Percentiles rank a stretch among this genome's conserved stretches.
Evolutionary conservation across 768 basidiomycete genomes (phyloP).

Genomic region (Tricholoma terreum): DNA sequence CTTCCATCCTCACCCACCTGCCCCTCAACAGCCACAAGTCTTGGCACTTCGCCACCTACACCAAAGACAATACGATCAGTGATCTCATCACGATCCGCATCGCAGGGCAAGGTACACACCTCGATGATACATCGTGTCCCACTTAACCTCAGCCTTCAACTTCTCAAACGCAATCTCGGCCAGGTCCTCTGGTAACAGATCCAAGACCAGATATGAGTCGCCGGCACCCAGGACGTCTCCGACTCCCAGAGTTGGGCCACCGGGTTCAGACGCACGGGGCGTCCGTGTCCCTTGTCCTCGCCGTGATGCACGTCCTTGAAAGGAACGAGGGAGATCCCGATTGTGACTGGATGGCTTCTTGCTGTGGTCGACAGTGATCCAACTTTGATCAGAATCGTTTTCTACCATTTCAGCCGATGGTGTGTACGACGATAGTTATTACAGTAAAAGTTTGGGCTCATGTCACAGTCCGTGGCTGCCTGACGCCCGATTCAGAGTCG

Average conservation of each 20-base stretch:
- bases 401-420: neutral
- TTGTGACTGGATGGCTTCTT: neutral
- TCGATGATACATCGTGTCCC: conserved; percentile 73
- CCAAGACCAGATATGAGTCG: conserved; percentile 58
- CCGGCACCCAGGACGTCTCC: conserved; percentile 53
- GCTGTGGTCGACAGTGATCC: neutral
- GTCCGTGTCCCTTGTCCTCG: neutral
- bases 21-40: conserved; percentile 62
- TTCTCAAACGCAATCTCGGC: conserved; percentile 55
- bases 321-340: neutral
- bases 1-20: conserved; percentile 44
- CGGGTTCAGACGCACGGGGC: neutral
- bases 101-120: conserved; percentile 34
- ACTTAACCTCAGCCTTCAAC: conserved; percentile 61
- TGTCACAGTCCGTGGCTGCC: too few relatives aligned
- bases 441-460: too few relatives aligned
- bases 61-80: conserved; percentile 1
- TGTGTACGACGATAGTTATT: too few relatives aligned
- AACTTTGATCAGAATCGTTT: neutral
- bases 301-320: neutral
- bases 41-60: conserved; percentile 75
- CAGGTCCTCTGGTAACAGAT: conserved; percentile 56
- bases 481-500: too few relatives aligned
- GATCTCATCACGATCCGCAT: neutral
- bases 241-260: conserved; percentile 11